Base-by-base conservation (phyloP, 192 early-diverging fungal species). In the Podila epicladia region DNA sequence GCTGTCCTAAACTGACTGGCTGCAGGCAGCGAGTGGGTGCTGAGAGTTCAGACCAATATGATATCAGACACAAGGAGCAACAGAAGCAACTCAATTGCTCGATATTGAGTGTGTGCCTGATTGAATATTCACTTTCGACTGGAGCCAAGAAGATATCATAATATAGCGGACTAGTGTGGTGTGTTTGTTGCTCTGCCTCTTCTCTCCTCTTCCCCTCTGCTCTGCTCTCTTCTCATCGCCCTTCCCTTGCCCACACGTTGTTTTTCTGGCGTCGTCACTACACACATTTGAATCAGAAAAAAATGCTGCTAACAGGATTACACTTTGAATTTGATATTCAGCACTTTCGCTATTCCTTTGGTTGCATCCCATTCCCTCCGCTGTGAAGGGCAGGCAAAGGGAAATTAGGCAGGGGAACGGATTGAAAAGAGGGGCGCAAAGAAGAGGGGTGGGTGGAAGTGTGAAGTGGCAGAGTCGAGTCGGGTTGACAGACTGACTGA, bases 291-390 rank as follows among this genome's bases (percentile, higher is more conserved):
- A 59, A 15, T 11, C 22, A 59, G 12, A 59, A 31, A 33, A 59
- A 31, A 33, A 33, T 32, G 35, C 41, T 62, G 22, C 19, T 38
- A 24, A 20, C 33, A 20, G 9, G 15, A 33, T 26, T 15, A 62
- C n/a, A 63, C n/a, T 38, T 63, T 32, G 62, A 63, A 12, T 63
- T 63, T 24, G 35, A 38, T 63, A 28, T 33, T 26, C 41, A 63
- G 38, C 61, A 37, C n/a, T 8, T n/a, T 33, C 15, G 28, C 22
- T 9, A 17, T 33, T 20, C 41, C 35, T 45, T 45, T 15, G 41
- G 9, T 9, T 37, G 35, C 9, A 0, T 37, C 35, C 1, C 29
- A 29, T 3, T 29, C 35, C 4, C 1, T 6, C 35, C 35, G 11
- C 9, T 9, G 35, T 11, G 35, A 37, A 37, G 35, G 35, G 35